These are phyloP conservation scores for Rhodotorula mucilaginosa DNA, from an alignment of 1,284 basidiomycete genomes.

Conservation along the genomic window DNA sequence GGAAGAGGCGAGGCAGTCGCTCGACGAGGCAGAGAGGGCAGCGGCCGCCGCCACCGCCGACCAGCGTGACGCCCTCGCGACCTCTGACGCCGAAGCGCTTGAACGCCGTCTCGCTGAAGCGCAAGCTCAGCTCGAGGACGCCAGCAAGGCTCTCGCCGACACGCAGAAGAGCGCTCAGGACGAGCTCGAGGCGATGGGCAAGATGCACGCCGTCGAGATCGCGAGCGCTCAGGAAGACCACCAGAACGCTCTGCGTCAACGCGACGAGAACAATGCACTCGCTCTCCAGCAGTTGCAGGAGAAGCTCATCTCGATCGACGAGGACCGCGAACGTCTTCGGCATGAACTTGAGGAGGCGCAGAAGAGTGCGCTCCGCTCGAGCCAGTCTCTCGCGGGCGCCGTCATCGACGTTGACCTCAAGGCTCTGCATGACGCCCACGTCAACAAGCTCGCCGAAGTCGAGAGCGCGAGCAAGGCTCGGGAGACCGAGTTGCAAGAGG, in stretches of 20 bases:
- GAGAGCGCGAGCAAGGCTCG: neutral
- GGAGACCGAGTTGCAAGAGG: slow-evolving; percentile 15
- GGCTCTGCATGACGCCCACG: slow-evolving; percentile 34
- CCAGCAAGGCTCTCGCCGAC: slow-evolving; percentile 16
- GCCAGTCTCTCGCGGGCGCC: slow-evolving; percentile 50
- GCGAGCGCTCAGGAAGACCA: slow-evolving; percentile 17
- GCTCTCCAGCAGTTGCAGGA: slow-evolving; percentile 15
- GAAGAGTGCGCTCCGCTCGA: neutral
- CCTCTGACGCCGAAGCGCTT: neutral
- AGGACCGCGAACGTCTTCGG: slow-evolving; percentile 8
- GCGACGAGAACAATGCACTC: neutral
- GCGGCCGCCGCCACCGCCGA: slow-evolving; percentile 16
- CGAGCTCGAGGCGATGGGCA: slow-evolving; percentile 26
- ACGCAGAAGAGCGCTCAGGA: slow-evolving; percentile 17
- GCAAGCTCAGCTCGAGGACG: slow-evolving; percentile 20
- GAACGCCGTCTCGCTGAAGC: slow-evolving; percentile 1
- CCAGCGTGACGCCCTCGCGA: neutral
- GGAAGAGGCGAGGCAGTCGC: neutral
- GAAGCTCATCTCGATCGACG: slow-evolving; percentile 3
- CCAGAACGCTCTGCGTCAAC: slow-evolving; percentile 1
- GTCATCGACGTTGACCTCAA: slow-evolving; percentile 54
- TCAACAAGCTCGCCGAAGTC: slow-evolving; percentile 17
- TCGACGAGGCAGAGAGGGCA: slow-evolving; percentile 18
- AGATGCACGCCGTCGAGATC: slow-evolving; percentile 25
- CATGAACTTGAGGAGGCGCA: slow-evolving; percentile 16